Evolutionary conservation across 108 stramenopile genomes (phyloP).

Genomic region (Aureococcus anophagefferens): DNA sequence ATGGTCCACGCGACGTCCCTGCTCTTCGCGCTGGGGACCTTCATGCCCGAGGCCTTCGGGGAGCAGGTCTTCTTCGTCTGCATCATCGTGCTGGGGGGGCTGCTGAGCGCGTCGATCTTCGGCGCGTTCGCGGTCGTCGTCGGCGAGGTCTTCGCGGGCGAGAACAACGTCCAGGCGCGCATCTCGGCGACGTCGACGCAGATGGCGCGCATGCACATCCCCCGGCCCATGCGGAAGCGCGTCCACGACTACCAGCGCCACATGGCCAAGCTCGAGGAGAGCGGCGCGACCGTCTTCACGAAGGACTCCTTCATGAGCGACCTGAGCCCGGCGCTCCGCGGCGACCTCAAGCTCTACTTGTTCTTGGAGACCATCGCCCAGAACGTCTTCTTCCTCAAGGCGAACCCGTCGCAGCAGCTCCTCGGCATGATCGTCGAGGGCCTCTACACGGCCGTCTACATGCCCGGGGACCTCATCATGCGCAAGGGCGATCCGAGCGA

Average conservation of each 20-base stretch:
- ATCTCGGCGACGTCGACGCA: background rate
- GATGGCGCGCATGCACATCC: background rate
- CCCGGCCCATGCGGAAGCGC: background rate
- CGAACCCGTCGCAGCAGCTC: background rate
- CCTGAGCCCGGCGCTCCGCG: background rate
- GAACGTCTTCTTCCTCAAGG: background rate
- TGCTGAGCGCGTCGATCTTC: background rate
- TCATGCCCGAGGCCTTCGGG: too few species aligned
- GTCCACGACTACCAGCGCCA: background rate
- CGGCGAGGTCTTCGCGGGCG: background rate
- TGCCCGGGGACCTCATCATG: constrained; percentile 1
- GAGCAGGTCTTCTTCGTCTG: too few species aligned
- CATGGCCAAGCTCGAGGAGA: background rate
- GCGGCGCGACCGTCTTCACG: background rate
- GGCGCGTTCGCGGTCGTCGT: background rate
- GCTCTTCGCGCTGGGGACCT: too few species aligned
- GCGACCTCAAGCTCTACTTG: constrained; percentile 1
- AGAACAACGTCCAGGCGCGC: background rate
- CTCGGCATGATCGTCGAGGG: background rate
- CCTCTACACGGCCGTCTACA: background rate
- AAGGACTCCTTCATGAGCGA: constrained; percentile 5
- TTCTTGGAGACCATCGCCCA: background rate
- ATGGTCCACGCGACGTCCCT: too few species aligned
- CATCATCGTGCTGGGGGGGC: background rate
- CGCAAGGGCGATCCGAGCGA: constrained; percentile 1